These are phyloP conservation scores for Toxoplasma gondii DNA, from an alignment of 169 alveolate species.

Conservation along the genomic window DNA sequence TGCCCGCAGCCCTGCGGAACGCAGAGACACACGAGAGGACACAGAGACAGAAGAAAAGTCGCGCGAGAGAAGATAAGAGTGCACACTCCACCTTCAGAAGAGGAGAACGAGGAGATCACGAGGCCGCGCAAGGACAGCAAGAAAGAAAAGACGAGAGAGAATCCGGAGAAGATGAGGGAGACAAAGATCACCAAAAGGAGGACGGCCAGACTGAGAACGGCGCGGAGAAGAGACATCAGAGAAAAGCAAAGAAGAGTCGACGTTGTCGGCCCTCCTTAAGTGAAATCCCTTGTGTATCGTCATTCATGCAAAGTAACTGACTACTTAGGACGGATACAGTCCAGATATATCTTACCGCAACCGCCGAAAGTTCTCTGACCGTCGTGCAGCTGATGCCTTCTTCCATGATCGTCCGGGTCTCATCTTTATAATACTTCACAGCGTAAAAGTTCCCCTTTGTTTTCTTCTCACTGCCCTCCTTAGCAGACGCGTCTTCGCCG, in stretches of 20 bases:
- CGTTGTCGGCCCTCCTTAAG: too few relatives aligned
- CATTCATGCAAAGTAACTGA: too few relatives aligned
- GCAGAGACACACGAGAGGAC: not conserved
- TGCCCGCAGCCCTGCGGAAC: constrained; percentile 55
- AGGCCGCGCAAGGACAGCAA: too few relatives aligned
- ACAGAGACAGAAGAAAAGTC: too few relatives aligned
- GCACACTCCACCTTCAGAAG: too few relatives aligned
- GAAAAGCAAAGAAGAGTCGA: not conserved
- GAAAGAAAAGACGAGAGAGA: too few relatives aligned
- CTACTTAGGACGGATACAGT: too few relatives aligned
- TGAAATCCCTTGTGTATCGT: too few relatives aligned
- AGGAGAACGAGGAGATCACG: too few relatives aligned
- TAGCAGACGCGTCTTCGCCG: not conserved
- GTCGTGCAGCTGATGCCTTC: constrained; percentile 90
- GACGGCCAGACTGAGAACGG: too few relatives aligned
- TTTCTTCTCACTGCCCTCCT: not conserved
- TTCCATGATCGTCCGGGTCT: constrained; percentile 83
- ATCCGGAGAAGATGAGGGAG: too few relatives aligned
- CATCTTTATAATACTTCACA: constrained; percentile 86
- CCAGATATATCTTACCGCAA: constrained; percentile 72
- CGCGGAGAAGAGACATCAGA: not conserved
- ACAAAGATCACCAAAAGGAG: not conserved
- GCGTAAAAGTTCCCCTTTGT: constrained; percentile 71
- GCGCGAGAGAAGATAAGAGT: too few relatives aligned
- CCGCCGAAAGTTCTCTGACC: constrained; percentile 84